Evolutionary conservation across 2,329 filamentous ascomycete genomes (phyloP), one percentile per base, ranked within the genome.

Genomic region (Lachnellula suecica): DNA sequence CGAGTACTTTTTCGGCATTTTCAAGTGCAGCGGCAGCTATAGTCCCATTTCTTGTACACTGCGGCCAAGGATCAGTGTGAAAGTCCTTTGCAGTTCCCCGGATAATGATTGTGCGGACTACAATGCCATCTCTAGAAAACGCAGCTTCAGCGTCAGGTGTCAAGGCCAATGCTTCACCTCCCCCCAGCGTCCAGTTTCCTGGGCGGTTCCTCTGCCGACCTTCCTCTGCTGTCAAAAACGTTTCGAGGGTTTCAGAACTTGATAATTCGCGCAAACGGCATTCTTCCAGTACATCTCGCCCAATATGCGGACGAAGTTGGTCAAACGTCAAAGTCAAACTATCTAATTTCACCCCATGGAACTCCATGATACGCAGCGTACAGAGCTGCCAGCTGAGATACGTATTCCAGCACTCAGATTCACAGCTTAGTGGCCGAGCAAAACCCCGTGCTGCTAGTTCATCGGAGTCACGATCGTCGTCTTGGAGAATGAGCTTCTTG

Each of bases 91-190:
- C 4, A 17, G 17, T 40, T 15, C 37, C 37, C 10, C 17, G 37
- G 4, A 40, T 3, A n/a, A 40, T n/a, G 37, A 40, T 3, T 10
- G n/a, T 8, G 10, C 10, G 1, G 10, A 22, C 37, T 9, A 2
- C 6, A 9, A 40, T 8, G 10, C 17, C 37, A 9, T 40, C 37
- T 40, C 20, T 9, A 2, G 4, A 6, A 17, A 19, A 40, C 4
- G 4, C 37, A 17, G 37, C 37, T 40, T 40, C 20, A 8, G 37
- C 37, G n/a, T 22, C 17, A 17, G n/a, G 37, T 17, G 19, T 20
- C 2, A 2, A 4, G 7, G 4, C 2, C 17, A 2, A 4, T 13
- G 11, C 29, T 1, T 4, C 8, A 17, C 4, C 20, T 10, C 17
- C 3, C 4, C 17, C 1, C n/a, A 40, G 4, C 10, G 17, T 40